These are phyloP conservation scores for Sclerotinia glacialis DNA, from an alignment of 2,329 filamentous ascomycete genomes.

Conservation along the genomic window DNA sequence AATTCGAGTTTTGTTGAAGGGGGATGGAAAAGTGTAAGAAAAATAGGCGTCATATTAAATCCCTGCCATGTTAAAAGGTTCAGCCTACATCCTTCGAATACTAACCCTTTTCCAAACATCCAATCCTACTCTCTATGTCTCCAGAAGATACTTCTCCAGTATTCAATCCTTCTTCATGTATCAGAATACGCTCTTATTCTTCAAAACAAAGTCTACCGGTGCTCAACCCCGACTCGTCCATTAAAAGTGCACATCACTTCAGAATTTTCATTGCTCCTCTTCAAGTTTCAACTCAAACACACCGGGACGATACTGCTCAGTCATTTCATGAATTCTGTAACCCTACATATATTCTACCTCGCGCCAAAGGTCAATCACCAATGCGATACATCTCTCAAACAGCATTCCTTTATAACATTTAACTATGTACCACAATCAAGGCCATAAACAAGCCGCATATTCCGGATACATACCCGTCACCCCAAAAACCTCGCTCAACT, in stretches of 20 bases:
- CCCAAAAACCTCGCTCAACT: conserved; percentile 34
- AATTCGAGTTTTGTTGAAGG: neutral
- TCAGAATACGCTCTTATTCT: neutral
- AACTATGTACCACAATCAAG: neutral
- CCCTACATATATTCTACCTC: neutral
- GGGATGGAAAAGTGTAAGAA: too few relatives aligned
- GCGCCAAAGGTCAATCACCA: too few relatives aligned
- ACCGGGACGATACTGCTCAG: too few relatives aligned
- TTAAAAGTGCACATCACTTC: neutral
- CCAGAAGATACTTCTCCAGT: neutral
- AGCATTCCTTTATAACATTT: neutral
- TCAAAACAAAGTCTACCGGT: too few relatives aligned
- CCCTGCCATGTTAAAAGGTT: neutral
- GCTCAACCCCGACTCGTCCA: neutral
- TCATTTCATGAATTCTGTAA: neutral
- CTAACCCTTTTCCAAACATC: too few relatives aligned
- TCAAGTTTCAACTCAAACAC: neutral
- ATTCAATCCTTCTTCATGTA: neutral
- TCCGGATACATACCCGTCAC: conserved; percentile 26
- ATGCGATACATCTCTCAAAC: neutral
- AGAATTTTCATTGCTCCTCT: neutral
- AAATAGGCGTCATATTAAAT: neutral
- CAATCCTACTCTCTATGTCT: neutral
- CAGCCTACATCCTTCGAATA: neutral
- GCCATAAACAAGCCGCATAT: conserved; percentile 35